Evolutionary conservation across 2,329 filamentous ascomycete genomes (phyloP).

Genomic region (Diaporthe sp.): DNA sequence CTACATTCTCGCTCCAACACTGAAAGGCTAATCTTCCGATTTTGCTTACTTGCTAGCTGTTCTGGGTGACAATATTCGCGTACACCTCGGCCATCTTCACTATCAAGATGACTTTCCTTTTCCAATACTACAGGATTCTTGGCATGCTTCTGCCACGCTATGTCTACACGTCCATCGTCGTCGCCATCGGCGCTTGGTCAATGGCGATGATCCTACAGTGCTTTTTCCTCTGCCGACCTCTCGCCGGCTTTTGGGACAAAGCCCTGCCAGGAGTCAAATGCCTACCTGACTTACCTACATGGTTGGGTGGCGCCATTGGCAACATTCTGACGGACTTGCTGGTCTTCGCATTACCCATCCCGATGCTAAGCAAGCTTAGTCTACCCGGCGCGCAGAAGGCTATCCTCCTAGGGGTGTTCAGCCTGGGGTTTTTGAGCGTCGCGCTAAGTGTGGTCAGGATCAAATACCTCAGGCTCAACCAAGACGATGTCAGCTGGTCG

Average conservation of each 20-base stretch:
- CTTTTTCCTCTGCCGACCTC: constrained; percentile 9
- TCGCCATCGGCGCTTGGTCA: not conserved
- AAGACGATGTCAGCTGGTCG: constrained; percentile 11
- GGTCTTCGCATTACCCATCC: constrained; percentile 9
- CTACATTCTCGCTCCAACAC: too few relatives aligned
- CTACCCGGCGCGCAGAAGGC: not conserved
- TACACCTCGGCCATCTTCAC: constrained; percentile 14
- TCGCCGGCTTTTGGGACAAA: constrained; percentile 16
- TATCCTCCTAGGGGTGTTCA: not conserved
- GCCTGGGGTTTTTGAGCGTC: not conserved
- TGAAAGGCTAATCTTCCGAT: not conserved
- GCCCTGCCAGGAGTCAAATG: not conserved
- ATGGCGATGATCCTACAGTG: constrained; percentile 5
- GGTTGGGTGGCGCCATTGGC: not conserved
- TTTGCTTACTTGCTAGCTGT: not conserved
- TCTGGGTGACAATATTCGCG: constrained; percentile 12
- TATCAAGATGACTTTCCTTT: constrained; percentile 7
- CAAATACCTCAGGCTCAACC: constrained; percentile 17
- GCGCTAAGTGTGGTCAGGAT: constrained; percentile 15
- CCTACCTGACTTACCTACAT: not conserved
- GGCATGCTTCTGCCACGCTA: not conserved
- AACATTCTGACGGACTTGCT: constrained; percentile 1
- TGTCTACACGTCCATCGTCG: constrained; percentile 7
- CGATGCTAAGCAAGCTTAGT: not conserved
- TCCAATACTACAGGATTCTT: constrained; percentile 10